Evolutionary conservation across 352 stramenopile genomes (phyloP), one percentile per base, ranked within the genome.

Genomic region (Phytophthora sansomeana): DNA sequence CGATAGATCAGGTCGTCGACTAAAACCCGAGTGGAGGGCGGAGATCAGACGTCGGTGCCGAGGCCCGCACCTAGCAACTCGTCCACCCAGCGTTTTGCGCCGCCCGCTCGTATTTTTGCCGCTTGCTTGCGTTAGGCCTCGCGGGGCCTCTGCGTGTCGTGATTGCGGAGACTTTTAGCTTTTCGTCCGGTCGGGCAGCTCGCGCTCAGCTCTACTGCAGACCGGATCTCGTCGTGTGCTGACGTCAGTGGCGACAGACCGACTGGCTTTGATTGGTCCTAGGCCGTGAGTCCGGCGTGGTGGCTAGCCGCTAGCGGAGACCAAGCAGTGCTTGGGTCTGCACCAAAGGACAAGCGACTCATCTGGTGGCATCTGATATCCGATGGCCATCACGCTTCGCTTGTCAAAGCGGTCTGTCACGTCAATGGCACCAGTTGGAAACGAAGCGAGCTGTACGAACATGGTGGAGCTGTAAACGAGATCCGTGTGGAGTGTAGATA

Each of bases 191-290:
- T 71, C 47, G 55, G 63, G 44, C 36, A 43, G 53, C 21, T 62
- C 56, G 11, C 11, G 44, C 32, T 48, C 59, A 60, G 58, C 47
- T 65, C 19, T 33, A 59, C 30, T 56, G 44, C 56, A 64, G 61
- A 63, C 60, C 46, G 44, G 44, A 57, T 64, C 44, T 56, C 58
- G 61, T 41, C 16, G 43, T 42, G 26, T 32, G 19, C 53, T 58
- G 46, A 61, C 64, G 64, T 59, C 64, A 67, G 64, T 72, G 63
- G 49, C 48, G 41, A 67, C 54, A 49, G 42, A 30, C 53, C 60
- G 60, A 60, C 63, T 53, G 30, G 49, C 48, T 67, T 66, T 67
- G 63, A 72, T 72, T 72, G 57, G 63, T 72, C 57, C 59, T 56
- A 28, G 46, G 30, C 42, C 41, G 21, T 29, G 39, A 69, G 44